These are phyloP conservation scores for Lachnellula arida DNA, from an alignment of 2,329 filamentous ascomycete species.

Conservation along the genomic window DNA sequence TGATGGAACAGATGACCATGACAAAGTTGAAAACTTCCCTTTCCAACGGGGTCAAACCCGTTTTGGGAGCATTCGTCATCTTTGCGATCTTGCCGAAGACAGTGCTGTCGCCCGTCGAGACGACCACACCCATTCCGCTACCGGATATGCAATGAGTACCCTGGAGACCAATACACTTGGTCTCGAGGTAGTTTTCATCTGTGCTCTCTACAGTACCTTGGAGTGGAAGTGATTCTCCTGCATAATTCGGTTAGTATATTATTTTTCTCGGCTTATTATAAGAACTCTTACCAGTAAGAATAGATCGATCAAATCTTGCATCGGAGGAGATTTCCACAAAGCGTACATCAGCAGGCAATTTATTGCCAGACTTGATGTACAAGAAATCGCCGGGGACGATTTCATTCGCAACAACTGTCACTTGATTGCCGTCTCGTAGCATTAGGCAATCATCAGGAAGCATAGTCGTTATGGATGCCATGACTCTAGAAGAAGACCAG, in stretches of 20 bases:
- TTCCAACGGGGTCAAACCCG: constrained; percentile 64
- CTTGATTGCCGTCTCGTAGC: constrained; percentile 52
- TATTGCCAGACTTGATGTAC: constrained; percentile 65
- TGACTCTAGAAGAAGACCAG: constrained; percentile 71
- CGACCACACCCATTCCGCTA: constrained; percentile 60
- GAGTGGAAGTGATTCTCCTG: constrained; percentile 61
- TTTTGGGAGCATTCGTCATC: constrained; percentile 64
- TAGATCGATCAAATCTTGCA: constrained; percentile 67
- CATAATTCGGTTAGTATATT: background rate
- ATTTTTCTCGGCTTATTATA: background rate
- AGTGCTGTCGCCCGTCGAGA: constrained; percentile 67
- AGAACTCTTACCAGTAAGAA: constrained; percentile 54
- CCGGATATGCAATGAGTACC: constrained; percentile 76
- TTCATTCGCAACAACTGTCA: constrained; percentile 48
- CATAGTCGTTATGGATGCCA: constrained; percentile 77
- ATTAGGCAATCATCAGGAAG: constrained; percentile 68
- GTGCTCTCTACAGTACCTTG: constrained; percentile 60
- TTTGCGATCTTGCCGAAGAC: constrained; percentile 74
- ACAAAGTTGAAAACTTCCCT: constrained; percentile 72
- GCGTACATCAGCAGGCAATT: constrained; percentile 68
- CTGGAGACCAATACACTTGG: constrained; percentile 69
- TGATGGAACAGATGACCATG: constrained; percentile 61
- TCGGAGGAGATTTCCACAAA: constrained; percentile 66
- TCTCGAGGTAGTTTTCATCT: constrained; percentile 72
- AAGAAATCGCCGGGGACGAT: constrained; percentile 70